Conservation (phyloP, 495 filamentous ascomycete species). For the Podospora fimiseda region DNA sequence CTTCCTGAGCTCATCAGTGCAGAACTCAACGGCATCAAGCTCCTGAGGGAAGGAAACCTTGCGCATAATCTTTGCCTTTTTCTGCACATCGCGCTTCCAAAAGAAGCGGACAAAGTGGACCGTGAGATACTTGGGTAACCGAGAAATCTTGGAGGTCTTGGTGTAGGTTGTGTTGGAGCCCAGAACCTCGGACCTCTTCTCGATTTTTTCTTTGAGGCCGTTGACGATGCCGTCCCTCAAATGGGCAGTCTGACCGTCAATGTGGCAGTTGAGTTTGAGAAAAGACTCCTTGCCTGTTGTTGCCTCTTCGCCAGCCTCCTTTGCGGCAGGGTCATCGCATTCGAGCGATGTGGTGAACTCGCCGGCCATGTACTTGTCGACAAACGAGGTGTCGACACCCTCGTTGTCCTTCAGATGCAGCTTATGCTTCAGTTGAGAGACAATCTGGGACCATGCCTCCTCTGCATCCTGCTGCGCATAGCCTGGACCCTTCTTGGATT, state of each 20-base stretch:
- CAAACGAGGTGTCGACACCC: constrained; percentile 56
- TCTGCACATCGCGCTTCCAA: constrained; percentile 89
- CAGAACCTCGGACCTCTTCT: constrained; percentile 78
- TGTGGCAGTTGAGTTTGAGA: constrained; percentile 93
- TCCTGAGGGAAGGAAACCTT: constrained; percentile 95
- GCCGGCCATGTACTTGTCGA: constrained; percentile 86
- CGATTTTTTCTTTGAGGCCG: constrained; percentile 78
- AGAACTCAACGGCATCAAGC: constrained; percentile 90
- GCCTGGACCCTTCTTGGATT: constrained; percentile 68
- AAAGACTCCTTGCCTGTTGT: constrained; percentile 64
- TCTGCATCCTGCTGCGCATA: constrained; percentile 97
- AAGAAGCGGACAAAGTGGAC: constrained; percentile 98
- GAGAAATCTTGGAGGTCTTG: constrained; percentile 79
- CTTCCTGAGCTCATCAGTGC: constrained; percentile 78
- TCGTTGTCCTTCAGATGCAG: constrained; percentile 58
- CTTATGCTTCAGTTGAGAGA: constrained; percentile 77
- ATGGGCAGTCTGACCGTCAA: constrained; percentile 77
- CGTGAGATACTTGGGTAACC: constrained; percentile 88
- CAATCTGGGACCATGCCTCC: constrained; percentile 95
- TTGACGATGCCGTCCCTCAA: constrained; percentile 77
- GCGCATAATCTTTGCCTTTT: constrained; percentile 99
- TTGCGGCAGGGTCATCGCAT: constrained; percentile 76
- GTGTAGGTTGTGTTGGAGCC: constrained; percentile 76
- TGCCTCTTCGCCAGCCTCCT: constrained; percentile 68
- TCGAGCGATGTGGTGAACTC: constrained; percentile 67